Conservation (phyloP, 768 basidiomycete genomes). For the Pisolithus tinctorius region DNA sequence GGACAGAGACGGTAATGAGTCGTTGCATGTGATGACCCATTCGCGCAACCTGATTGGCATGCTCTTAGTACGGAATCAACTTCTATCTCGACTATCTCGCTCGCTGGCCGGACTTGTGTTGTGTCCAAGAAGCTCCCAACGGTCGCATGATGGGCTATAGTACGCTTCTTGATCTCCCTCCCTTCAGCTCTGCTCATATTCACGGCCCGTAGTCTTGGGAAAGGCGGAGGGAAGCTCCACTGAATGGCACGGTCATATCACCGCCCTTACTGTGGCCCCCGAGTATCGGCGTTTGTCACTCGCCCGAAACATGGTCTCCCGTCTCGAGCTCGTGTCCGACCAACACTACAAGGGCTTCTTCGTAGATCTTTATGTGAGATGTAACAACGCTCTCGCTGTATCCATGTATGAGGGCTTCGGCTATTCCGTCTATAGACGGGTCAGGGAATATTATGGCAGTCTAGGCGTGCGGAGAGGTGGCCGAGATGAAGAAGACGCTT, state of each 20-base stretch:
- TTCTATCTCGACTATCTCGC: constrained; percentile 89
- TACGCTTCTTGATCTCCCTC: constrained; percentile 30
- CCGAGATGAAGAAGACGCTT: constrained; percentile 84
- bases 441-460: constrained; percentile 83
- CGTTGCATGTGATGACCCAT: neutral
- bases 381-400: constrained; percentile 78
- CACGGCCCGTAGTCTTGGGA: constrained; percentile 62
- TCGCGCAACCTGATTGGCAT: neutral
- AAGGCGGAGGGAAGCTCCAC: constrained; percentile 75
- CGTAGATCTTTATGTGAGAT: constrained; percentile 94
- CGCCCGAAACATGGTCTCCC: constrained; percentile 78
- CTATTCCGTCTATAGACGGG: constrained; percentile 88
- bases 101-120: constrained; percentile 89
- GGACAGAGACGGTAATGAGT: constrained; percentile 78
- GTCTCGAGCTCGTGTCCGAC: constrained; percentile 83
- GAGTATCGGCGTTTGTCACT: constrained; percentile 86
- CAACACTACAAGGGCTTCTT: constrained; percentile 79
- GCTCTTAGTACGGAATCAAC: constrained; percentile 69
- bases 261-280: constrained; percentile 91
- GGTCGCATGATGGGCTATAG: constrained; percentile 92
- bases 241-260: constrained; percentile 94
- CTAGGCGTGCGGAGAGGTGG: constrained; percentile 72
- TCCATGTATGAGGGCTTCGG: constrained; percentile 89
- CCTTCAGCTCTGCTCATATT: constrained; percentile 1
- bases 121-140: constrained; percentile 71